These are phyloP conservation scores for Penicillium frequentans DNA, from an alignment of 2,329 filamentous ascomycete species.

Conservation along the genomic window DNA sequence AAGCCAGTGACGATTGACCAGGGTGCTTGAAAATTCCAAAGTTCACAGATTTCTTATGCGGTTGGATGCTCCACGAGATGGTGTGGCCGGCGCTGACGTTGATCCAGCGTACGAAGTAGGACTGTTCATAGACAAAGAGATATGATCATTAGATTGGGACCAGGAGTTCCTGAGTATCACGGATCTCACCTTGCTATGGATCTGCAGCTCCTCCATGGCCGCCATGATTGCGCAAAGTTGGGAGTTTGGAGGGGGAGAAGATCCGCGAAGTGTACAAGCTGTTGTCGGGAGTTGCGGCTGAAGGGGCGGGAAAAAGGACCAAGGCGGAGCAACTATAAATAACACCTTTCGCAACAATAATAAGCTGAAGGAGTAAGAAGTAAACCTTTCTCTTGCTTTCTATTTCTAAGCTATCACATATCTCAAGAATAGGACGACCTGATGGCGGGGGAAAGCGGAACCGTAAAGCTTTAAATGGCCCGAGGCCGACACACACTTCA, in stretches of 20 bases:
- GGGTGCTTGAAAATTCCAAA: conserved; percentile 98
- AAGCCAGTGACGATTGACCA: conserved; percentile 60
- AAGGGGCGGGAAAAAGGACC: conserved; percentile 14
- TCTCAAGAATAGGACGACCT: not conserved
- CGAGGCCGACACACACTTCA: conserved; percentile 21
- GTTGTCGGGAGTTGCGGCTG: conserved; percentile 19
- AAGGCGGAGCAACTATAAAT: conserved; percentile 6
- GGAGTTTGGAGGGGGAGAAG: not conserved
- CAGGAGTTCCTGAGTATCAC: conserved; percentile 5
- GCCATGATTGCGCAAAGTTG: conserved; percentile 61
- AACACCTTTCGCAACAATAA: not conserved
- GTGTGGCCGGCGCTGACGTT: conserved; percentile 86
- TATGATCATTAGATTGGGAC: conserved; percentile 16
- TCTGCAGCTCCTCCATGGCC: conserved; percentile 93
- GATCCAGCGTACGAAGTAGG: conserved; percentile 97
- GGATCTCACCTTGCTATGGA: conserved; percentile 84
- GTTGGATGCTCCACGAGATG: conserved; percentile 96
- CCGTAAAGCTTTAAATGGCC: conserved; percentile 14
- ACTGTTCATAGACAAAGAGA: conserved; percentile 54
- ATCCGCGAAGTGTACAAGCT: not conserved
- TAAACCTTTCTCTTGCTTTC: not conserved
- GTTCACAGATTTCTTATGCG: conserved; percentile 97
- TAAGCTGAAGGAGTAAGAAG: not conserved
- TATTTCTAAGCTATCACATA: not conserved
- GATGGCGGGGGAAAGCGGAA: conserved; percentile 3